Evolutionary conservation across 2,329 filamentous ascomycete species (phyloP).

Genomic region (Colletotrichum caudatum): DNA sequence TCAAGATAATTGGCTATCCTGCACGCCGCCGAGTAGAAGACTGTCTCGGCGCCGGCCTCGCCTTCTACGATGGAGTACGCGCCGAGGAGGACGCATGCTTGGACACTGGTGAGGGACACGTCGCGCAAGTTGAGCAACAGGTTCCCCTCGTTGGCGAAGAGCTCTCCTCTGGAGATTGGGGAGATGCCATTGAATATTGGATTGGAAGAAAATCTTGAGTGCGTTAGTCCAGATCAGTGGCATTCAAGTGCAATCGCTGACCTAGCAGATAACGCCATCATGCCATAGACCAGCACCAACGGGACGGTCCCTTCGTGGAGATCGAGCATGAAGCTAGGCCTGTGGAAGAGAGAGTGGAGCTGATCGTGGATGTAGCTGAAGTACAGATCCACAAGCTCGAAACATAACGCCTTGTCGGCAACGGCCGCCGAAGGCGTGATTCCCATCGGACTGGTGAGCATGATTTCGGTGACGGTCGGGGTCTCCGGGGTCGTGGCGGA

Average conservation of each 20-base stretch:
- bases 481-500: slow-evolving; percentile 35
- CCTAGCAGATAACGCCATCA: slow-evolving; percentile 46
- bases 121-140: slow-evolving; percentile 51
- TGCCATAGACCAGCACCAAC: slow-evolving; percentile 44
- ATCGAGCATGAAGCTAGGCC: slow-evolving; percentile 45
- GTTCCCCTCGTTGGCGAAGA: slow-evolving; percentile 44
- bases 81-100: slow-evolving; percentile 55
- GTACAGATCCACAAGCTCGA: slow-evolving; percentile 50
- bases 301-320: slow-evolving; percentile 44
- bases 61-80: slow-evolving; percentile 50
- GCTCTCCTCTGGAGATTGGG: slow-evolving; percentile 45
- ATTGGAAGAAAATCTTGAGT: slow-evolving; percentile 44
- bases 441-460: slow-evolving; percentile 26
- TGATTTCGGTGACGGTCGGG: slow-evolving; percentile 34
- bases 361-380: slow-evolving; percentile 51
- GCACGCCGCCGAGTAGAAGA: slow-evolving; percentile 54
- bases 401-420: slow-evolving; percentile 40
- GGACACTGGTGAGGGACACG: slow-evolving; percentile 52
- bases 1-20: slow-evolving; percentile 53
- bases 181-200: slow-evolving; percentile 42
- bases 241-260: neutral
- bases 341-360: slow-evolving; percentile 51
- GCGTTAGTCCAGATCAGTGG: neutral
- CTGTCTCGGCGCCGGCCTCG: slow-evolving; percentile 51
- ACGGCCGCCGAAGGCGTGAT: slow-evolving; percentile 40